Evolutionary conservation across 192 early-diverging fungal genomes (phyloP), one percentile per base, ranked within the genome.

Genomic region (Backusella macrospora): DNA sequence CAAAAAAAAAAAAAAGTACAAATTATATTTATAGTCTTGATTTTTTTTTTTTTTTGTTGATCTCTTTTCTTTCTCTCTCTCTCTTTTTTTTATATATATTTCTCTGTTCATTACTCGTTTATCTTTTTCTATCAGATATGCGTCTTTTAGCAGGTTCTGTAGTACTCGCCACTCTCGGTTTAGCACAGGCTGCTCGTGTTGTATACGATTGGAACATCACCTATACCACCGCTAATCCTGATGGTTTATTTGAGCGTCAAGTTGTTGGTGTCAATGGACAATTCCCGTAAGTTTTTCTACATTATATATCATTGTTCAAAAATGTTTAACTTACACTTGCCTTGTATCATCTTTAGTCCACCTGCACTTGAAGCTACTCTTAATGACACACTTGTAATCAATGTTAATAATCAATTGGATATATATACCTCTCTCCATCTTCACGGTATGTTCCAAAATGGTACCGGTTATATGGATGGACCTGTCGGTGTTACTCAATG

Each of bases 121-220:
- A 40, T 68, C 45, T 42, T 42, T 48, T 23, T 52, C 39, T 49
- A 21, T 26, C 13, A 59, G 39, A 55, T 52, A 72, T 67, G 65
- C 64, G 62, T 29, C 63, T 72, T 18, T 18, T 71, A 18, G 70
- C 40, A 39, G 21, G 44, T 45, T 42, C 39, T 59, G 34, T 63
- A 46, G 65, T 43, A 7, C 47, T 78, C n/a, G 68, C 71, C 14
- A 46, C 78, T n/a, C 45, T 72, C 42, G 26, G 77, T 14, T 38
- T 73, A 42, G 73, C 77, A 70, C 81, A 76, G 67, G 88, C 87
- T 78, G 87, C 83, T 16, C 81, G 84, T 45, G 89, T 92, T 45
- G 83, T 81, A 15, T 87, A 89, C 79, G 77, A 91, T 79, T 92
- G 91, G 91, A 85, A 92, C 68, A 86, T 92, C 72, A 86, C 84